Evolutionary conservation across 352 stramenopile species (phyloP).

Genomic region (Globisporangium radiosum): DNA sequence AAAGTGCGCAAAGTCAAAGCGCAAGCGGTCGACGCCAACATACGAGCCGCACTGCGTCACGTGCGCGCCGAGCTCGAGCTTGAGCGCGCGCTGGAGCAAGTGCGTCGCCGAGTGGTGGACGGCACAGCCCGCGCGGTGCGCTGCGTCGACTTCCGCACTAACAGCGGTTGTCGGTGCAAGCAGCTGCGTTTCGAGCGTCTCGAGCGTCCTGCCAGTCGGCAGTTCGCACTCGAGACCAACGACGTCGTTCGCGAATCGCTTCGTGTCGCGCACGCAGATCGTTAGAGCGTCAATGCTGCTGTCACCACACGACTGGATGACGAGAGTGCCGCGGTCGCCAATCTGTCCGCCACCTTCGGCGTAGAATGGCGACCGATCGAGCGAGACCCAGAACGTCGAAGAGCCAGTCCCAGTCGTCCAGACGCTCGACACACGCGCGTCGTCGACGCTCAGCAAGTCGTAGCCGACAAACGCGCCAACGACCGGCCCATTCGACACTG

Average conservation of each 20-base stretch:
- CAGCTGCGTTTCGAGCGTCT: constrained; percentile 21
- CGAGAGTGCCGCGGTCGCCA: constrained; percentile 45
- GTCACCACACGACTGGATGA: constrained; percentile 12
- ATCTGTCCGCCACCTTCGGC: constrained; percentile 71
- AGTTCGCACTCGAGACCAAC: constrained; percentile 44
- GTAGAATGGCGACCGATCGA: constrained; percentile 71
- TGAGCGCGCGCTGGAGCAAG: constrained; percentile 63
- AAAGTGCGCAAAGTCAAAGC: constrained; percentile 85
- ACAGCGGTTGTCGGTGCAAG: constrained; percentile 14
- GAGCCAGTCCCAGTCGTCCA: constrained; percentile 14
- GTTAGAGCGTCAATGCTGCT: not conserved
- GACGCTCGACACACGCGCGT: constrained; percentile 28
- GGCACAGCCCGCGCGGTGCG: constrained; percentile 41
- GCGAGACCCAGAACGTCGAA: constrained; percentile 26
- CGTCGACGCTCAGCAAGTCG: constrained; percentile 29
- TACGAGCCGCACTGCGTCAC: constrained; percentile 68
- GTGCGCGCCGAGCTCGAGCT: constrained; percentile 58
- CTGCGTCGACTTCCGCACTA: constrained; percentile 37
- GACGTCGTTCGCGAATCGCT: constrained; percentile 27
- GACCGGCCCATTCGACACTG: not conserved
- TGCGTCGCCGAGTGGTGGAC: constrained; percentile 80
- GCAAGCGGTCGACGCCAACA: constrained; percentile 51
- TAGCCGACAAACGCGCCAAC: constrained; percentile 52
- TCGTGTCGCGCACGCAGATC: constrained; percentile 37
- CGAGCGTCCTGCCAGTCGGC: constrained; percentile 20